Conservation (phyloP, 768 basidiomycete species). For the Russula abietina region DNA sequence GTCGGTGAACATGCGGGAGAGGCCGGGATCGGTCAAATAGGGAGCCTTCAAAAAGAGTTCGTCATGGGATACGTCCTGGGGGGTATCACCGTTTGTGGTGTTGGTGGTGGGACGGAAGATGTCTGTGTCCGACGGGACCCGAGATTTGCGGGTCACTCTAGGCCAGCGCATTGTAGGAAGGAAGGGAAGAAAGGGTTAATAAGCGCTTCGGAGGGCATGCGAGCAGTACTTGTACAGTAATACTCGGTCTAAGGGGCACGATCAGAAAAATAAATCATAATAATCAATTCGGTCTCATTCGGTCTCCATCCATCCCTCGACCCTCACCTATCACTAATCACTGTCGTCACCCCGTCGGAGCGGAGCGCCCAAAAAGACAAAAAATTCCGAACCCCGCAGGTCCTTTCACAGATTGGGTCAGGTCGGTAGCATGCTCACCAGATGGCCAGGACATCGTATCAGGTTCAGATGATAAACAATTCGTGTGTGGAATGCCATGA, state of each 20-base stretch:
- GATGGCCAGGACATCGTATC: too few relatives aligned
- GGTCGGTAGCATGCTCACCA: too few relatives aligned
- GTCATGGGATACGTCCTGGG: constrained; percentile 3
- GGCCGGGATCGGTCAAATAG: constrained; percentile 20
- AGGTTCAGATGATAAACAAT: too few relatives aligned
- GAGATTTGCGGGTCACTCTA: neutral
- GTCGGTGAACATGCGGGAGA: constrained; percentile 36
- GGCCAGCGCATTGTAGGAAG: constrained; percentile 16
- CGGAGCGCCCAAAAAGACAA: too few relatives aligned
- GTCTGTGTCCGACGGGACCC: neutral
- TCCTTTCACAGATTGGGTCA: too few relatives aligned
- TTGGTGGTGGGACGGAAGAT: neutral
- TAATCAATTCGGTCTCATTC: neutral
- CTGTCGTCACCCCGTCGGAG: neutral
- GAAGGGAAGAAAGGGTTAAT: neutral
- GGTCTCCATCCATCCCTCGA: neutral
- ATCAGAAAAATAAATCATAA: neutral
- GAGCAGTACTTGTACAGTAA: neutral
- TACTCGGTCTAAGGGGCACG: too few relatives aligned
- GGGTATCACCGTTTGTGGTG: neutral
- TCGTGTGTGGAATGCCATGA: too few relatives aligned
- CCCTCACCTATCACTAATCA: neutral
- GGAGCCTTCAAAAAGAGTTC: neutral
- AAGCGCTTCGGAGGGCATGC: neutral
- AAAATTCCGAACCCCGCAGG: too few relatives aligned